A percentile compares a stretch with the other conserved stretches of the same genome.
phyloP scores from a whole-genome alignment of 495 filamentous ascomycete species.

The Filosporella fistucella region DNA sequence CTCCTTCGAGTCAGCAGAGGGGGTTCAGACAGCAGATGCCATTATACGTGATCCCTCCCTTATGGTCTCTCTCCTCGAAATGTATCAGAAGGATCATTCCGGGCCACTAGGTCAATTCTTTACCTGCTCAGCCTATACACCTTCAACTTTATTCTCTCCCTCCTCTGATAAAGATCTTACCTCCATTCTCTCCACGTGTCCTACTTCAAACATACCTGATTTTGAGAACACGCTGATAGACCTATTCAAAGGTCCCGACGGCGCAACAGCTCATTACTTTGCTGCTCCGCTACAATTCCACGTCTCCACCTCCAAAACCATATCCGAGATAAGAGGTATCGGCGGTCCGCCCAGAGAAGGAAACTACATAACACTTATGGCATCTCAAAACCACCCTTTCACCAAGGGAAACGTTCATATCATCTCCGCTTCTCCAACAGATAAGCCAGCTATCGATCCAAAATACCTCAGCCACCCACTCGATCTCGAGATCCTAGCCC shows the following conservation, averaged over 20 bases:
- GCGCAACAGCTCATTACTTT: no score
- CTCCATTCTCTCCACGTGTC: not conserved
- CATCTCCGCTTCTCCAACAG: conserved; percentile 27
- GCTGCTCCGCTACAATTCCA: no score
- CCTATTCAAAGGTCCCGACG: not conserved
- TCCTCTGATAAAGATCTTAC: not conserved
- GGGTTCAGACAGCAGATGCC: not conserved
- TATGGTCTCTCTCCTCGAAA: not conserved
- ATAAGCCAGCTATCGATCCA: conserved; percentile 42
- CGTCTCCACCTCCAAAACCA: no score
- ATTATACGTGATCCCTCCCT: not conserved
- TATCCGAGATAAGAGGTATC: no score
- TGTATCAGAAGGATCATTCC: not conserved
- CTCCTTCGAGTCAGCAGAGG: not conserved
- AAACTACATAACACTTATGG: not conserved
- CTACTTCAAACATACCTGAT: not conserved
- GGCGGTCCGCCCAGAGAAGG: no score
- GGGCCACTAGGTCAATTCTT: not conserved
- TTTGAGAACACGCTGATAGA: not conserved
- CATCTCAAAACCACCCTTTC: conserved; percentile 33
- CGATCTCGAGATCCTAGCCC: conserved; percentile 44
- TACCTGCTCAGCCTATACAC: not conserved
- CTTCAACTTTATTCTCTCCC: not conserved
- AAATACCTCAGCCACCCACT: conserved; percentile 49
- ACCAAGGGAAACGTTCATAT: conserved; percentile 54